A percentile compares a stretch with the other conserved stretches of the same genome.
Conservation (phyloP, 2,329 filamentous ascomycete genomes). For the Seiridium unicorne region DNA sequence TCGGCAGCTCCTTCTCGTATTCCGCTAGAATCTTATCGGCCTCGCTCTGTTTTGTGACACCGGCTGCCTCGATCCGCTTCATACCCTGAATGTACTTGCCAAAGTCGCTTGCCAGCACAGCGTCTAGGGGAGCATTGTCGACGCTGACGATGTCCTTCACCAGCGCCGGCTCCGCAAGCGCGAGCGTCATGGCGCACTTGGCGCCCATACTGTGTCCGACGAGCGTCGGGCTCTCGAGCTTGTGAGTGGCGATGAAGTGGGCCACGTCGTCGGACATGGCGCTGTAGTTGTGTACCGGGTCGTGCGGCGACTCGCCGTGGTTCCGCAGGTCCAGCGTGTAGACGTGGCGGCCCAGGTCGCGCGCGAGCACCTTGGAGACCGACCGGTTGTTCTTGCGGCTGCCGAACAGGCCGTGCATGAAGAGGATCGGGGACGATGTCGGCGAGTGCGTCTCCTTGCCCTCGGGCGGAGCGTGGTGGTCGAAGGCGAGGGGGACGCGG, state of each 20-base stretch:
- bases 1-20: conserved; percentile 71
- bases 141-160: conserved; percentile 76
- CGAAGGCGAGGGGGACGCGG: conserved; percentile 53
- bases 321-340: conserved; percentile 92
- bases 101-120: conserved; percentile 72
- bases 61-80: conserved; percentile 71
- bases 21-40: conserved; percentile 76
- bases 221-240: conserved; percentile 68
- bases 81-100: conserved; percentile 80
- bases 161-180: conserved; percentile 65
- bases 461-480: conserved; percentile 60
- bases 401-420: conserved; percentile 91
- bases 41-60: conserved; percentile 68
- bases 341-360: conserved; percentile 75
- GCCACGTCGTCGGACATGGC: conserved; percentile 82
- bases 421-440: conserved; percentile 65
- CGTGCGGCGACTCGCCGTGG: conserved; percentile 86
- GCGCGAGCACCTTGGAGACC: conserved; percentile 67
- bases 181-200: conserved; percentile 87
- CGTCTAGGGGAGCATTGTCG: conserved; percentile 89
- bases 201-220: conserved; percentile 98
- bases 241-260: conserved; percentile 71
- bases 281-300: conserved; percentile 72
- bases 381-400: conserved; percentile 93
- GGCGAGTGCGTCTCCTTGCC: conserved; percentile 33